A percentile compares a stretch with the other conserved stretches of the same genome.
These are phyloP conservation scores for Arthrinium phaeospermum DNA, from an alignment of 2,329 filamentous ascomycete species.

Conservation along the genomic window DNA sequence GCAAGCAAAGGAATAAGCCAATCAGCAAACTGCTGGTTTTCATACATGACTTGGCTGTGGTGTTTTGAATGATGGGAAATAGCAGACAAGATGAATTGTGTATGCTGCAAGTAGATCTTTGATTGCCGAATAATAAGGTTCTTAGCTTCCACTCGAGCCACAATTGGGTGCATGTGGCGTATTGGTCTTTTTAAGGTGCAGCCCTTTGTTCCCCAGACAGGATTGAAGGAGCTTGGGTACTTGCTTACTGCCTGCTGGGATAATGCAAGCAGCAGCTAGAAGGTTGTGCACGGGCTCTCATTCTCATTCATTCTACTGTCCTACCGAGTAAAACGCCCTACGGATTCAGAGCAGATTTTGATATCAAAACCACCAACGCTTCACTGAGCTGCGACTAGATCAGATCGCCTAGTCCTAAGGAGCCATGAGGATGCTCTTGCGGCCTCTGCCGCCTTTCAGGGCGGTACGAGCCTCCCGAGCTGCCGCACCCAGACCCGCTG, in stretches of 20 bases:
- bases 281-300: constrained; percentile 1
- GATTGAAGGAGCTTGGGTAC: not conserved
- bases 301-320: not conserved
- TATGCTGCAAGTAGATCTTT: not conserved
- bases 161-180: not conserved
- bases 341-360: not conserved
- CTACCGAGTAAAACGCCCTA: not conserved
- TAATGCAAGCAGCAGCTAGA: not conserved
- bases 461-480: not conserved
- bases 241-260: not conserved
- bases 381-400: not conserved
- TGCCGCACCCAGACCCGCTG: not conserved
- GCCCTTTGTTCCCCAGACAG: not conserved
- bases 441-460: constrained; percentile 10
- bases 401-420: not conserved
- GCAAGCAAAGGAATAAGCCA: not conserved
- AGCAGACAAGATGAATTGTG: not conserved
- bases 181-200: not conserved
- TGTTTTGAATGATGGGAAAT: not conserved
- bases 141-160: constrained; percentile 1
- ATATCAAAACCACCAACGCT: not conserved
- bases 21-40: not conserved
- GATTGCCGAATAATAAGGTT: not conserved
- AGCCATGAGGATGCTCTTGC: constrained; percentile 12
- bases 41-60: not conserved